A percentile compares a stretch with the other conserved stretches of the same genome.
These are phyloP conservation scores for Primulina tabacum DNA, from an alignment of 257 asterid species.

Conservation along the genomic window DNA sequence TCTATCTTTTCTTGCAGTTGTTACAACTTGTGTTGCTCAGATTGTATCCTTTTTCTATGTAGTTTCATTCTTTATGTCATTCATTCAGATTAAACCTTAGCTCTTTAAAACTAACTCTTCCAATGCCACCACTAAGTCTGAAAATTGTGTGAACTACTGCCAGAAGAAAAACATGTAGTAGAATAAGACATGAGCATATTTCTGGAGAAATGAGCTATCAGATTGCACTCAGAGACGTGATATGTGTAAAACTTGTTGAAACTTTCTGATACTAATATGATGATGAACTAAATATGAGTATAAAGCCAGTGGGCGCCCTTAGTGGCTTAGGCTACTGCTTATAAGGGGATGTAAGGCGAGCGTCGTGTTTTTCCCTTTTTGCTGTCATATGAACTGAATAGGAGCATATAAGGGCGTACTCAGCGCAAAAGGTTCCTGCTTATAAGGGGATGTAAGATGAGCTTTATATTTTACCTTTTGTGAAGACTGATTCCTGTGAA, in stretches of 20 bases:
- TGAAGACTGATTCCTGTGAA: background rate
- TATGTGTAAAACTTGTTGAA: background rate
- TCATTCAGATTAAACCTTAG: background rate
- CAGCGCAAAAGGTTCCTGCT: constrained; percentile 1
- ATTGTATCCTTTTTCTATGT: constrained; percentile 67
- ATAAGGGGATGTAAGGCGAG: background rate
- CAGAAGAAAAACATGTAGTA: background rate
- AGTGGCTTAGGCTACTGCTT: background rate
- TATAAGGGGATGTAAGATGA: background rate
- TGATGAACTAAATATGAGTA: background rate
- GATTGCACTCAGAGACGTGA: background rate
- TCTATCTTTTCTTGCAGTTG: constrained; percentile 78
- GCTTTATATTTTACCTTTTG: background rate
- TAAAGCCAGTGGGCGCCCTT: background rate
- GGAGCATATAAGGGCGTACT: constrained; percentile 7
- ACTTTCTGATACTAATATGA: background rate
- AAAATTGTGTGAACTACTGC: background rate
- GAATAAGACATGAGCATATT: background rate
- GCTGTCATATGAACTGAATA: constrained; percentile 8
- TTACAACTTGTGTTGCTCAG: constrained; percentile 87
- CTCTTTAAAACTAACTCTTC: background rate
- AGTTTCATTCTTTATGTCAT: constrained; percentile 19
- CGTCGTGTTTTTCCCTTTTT: background rate
- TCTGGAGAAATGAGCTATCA: background rate
- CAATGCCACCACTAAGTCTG: background rate